A percentile compares a stretch with the other conserved stretches of the same genome.
Evolutionary conservation across 495 filamentous ascomycete genomes (phyloP).

Genomic region (Immersiella caudata): DNA sequence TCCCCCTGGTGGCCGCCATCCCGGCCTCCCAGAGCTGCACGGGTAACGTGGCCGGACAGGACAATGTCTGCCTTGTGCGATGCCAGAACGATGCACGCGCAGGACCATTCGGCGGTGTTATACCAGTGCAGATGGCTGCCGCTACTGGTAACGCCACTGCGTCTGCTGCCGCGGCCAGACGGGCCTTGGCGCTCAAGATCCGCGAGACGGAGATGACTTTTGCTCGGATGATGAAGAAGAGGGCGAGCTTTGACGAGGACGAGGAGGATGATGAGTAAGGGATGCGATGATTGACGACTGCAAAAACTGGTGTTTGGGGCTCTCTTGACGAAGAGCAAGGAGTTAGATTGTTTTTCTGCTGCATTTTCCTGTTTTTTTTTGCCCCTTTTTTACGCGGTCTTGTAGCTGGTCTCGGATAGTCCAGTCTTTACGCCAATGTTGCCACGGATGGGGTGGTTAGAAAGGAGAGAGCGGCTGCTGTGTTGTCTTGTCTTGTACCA

Average conservation of each 20-base stretch:
- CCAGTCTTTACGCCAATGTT: not conserved
- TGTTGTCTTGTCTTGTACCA: not conserved
- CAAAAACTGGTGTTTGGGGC: not conserved
- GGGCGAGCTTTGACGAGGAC: slow-evolving; percentile 10
- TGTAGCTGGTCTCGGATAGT: not conserved
- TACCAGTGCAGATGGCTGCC: slow-evolving; percentile 54
- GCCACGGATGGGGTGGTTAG: not conserved
- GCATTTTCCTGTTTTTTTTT: not conserved
- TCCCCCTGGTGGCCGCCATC: slow-evolving; percentile 49
- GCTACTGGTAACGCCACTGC: not conserved
- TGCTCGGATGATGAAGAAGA: slow-evolving; percentile 11
- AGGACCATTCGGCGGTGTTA: slow-evolving; percentile 57
- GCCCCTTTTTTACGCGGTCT: not conserved
- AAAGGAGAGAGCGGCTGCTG: not conserved
- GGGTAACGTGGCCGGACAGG: slow-evolving; percentile 55
- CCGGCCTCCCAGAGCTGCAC: slow-evolving; percentile 53
- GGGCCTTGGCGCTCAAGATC: slow-evolving; percentile 12
- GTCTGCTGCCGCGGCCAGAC: slow-evolving; percentile 7
- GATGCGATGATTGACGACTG: not conserved
- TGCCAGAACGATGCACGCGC: slow-evolving; percentile 55
- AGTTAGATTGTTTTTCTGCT: no score
- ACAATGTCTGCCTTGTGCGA: slow-evolving; percentile 55
- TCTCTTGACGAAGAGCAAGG: no score
- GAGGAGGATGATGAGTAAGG: slow-evolving; percentile 19
- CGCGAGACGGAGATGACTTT: slow-evolving; percentile 15